Conservation (phyloP, 495 filamentous ascomycete species). For the Neurospora africana region DNA sequence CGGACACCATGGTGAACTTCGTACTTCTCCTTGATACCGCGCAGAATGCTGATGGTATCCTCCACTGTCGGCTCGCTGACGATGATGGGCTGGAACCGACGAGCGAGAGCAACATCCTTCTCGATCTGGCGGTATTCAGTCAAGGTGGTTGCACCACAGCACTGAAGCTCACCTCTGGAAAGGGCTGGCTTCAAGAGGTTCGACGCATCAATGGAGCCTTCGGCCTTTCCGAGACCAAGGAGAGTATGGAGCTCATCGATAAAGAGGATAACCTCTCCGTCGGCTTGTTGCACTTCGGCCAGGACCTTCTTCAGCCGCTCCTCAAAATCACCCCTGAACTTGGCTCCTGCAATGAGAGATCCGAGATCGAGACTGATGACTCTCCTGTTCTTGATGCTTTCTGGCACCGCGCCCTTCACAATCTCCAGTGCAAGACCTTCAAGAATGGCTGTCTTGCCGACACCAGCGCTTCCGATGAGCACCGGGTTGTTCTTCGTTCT, state of each 20-base stretch:
- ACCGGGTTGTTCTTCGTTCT: slow-evolving; percentile 97
- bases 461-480: slow-evolving; percentile 82
- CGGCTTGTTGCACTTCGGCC: slow-evolving; percentile 79
- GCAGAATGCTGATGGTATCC: slow-evolving; percentile 90
- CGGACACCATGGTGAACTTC: slow-evolving; percentile 93
- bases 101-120: slow-evolving; percentile 87
- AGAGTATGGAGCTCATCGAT: slow-evolving; percentile 92
- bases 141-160: slow-evolving; percentile 87
- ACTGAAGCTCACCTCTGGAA: slow-evolving; percentile 84
- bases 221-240: slow-evolving; percentile 84
- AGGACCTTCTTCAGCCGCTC: slow-evolving; percentile 85
- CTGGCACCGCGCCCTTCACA: slow-evolving; percentile 84
- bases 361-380: slow-evolving; percentile 84
- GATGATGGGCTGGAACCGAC: slow-evolving; percentile 86
- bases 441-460: slow-evolving; percentile 89
- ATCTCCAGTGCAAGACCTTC: slow-evolving; percentile 90
- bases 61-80: slow-evolving; percentile 82
- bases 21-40: slow-evolving; percentile 93
- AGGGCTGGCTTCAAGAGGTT: slow-evolving; percentile 94
- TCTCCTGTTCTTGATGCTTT: slow-evolving; percentile 90
- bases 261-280: slow-evolving; percentile 86
- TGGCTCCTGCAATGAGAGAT: slow-evolving; percentile 87
- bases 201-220: slow-evolving; percentile 92
- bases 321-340: slow-evolving; percentile 93
- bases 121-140: slow-evolving; percentile 89